These are phyloP conservation scores for Pseudoneurospora amorphoporcata DNA, from an alignment of 495 filamentous ascomycete species.

Conservation along the genomic window DNA sequence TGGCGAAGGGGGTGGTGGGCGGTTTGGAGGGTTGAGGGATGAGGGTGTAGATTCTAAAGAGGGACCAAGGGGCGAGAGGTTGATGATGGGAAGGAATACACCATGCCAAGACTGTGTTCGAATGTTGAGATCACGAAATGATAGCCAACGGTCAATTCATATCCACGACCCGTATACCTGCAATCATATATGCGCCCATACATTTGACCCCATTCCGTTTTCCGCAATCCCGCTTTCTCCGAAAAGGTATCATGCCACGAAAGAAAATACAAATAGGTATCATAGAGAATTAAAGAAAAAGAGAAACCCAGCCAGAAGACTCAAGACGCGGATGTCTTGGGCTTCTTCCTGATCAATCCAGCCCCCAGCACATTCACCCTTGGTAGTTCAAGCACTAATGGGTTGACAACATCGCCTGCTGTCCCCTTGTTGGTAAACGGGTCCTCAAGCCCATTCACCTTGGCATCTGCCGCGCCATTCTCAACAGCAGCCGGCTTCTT, in stretches of 20 bases:
- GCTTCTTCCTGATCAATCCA: slow-evolving; percentile 56
- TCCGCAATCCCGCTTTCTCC: neutral
- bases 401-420: neutral
- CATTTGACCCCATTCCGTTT: neutral
- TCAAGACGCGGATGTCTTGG: slow-evolving; percentile 30
- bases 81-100: neutral
- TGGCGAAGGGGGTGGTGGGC: neutral
- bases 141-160: too few species aligned
- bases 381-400: slow-evolving; percentile 5
- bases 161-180: neutral
- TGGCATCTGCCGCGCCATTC: slow-evolving; percentile 3
- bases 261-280: slow-evolving; percentile 1
- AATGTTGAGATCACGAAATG: neutral
- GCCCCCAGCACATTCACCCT: slow-evolving; percentile 48
- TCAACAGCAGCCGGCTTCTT: slow-evolving; percentile 14
- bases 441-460: neutral
- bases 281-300: neutral
- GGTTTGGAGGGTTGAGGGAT: neutral
- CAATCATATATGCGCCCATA: neutral
- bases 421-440: neutral
- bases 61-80: neutral
- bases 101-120: neutral
- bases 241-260: neutral
- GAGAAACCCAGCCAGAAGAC: neutral
- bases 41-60: too few species aligned